These are phyloP conservation scores for Oxalis stricta DNA, from an alignment of 441 rosid genomes.

Conservation along the genomic window DNA sequence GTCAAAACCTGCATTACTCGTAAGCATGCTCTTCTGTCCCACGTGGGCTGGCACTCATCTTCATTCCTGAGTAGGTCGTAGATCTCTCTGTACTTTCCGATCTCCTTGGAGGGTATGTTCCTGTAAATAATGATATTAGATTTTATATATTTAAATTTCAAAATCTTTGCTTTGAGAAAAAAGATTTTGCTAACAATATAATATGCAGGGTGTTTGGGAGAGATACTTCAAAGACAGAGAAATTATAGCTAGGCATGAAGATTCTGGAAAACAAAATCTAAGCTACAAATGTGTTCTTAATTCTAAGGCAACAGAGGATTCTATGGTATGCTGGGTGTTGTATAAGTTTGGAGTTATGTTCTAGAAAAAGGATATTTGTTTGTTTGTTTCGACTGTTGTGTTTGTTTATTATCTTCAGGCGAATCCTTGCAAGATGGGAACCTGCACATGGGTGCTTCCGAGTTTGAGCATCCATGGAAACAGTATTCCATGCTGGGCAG, in stretches of 20 bases:
- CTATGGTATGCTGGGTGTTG: slow-evolving; percentile 16
- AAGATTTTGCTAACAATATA: background rate
- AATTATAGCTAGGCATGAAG: slow-evolving; percentile 1
- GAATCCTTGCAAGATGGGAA: slow-evolving; percentile 24
- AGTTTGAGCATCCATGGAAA: slow-evolving; percentile 26
- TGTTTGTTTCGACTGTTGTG: too few relatives aligned
- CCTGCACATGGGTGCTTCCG: slow-evolving; percentile 22
- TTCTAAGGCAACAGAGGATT: slow-evolving; percentile 22
- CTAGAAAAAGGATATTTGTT: background rate
- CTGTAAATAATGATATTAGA: too few relatives aligned
- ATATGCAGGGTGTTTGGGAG: slow-evolving; percentile 25
- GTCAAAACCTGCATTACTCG: slow-evolving; percentile 15
- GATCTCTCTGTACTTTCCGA: slow-evolving; percentile 19
- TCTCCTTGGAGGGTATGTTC: slow-evolving; percentile 21
- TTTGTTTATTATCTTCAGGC: too few relatives aligned
- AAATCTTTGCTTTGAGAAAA: too few relatives aligned
- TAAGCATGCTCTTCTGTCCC: slow-evolving; percentile 17
- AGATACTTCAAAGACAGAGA: slow-evolving; percentile 17
- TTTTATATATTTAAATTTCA: too few relatives aligned
- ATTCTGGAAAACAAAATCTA: slow-evolving; percentile 9
- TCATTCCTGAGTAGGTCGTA: slow-evolving; percentile 9
- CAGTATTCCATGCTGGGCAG: slow-evolving; percentile 23
- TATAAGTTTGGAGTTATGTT: background rate
- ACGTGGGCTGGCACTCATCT: slow-evolving; percentile 23
- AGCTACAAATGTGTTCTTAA: slow-evolving; percentile 20